Evolutionary conservation across 148 eudicot genomes (phyloP), one percentile per base, ranked within the genome.

Genomic region (Mesembryanthemum crystallinum): DNA sequence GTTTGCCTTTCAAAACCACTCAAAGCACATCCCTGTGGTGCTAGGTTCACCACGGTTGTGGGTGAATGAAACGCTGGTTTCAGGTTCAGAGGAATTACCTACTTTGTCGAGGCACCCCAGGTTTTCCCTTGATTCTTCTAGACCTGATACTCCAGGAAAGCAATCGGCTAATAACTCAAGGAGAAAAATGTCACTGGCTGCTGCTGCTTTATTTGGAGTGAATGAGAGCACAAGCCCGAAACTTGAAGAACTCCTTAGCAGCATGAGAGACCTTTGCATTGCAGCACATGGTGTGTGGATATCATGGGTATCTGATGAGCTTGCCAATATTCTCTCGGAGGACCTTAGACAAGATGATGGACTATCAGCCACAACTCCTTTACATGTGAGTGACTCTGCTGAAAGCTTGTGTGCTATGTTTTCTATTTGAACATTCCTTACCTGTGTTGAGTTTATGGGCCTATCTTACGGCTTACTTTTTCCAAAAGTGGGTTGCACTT

Each of bases 41-140:
- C 89, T 95, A 76, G 99, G 99, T 67, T 89, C 97, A 60, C 97
- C 99, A 20, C 87, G 90, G 75, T 80, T 79, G 63, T 95, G 99
- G 99, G 83, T 86, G 73, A 87, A 64, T 79, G 89, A 88, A 67
- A 78, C 85, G n/a, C n/a, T n/a, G n/a, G n/a, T n/a, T 78, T 82
- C 82, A 64, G 74, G 75, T 72, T 81, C 87, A 64, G 88, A 84
- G 75, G 84, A 80, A 77, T 66, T 88, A 18, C 79, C 83, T 45
- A 65, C 86, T 73, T 58, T 82, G 61, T 72, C 85, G 73, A 89
- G 88, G 85, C 81, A 83, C 64, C 85, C 86, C 43, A 84, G 87
- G 64, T 71, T 79, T 60, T 75, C 86, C 11, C 8, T 82, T 73
- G 97, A 89, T 67, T 80, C 91, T 67, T 59, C 78, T 25, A 67